Base-by-base conservation (phyloP, 2,329 filamentous ascomycete species). In the Berkeleyomyces basicola region DNA sequence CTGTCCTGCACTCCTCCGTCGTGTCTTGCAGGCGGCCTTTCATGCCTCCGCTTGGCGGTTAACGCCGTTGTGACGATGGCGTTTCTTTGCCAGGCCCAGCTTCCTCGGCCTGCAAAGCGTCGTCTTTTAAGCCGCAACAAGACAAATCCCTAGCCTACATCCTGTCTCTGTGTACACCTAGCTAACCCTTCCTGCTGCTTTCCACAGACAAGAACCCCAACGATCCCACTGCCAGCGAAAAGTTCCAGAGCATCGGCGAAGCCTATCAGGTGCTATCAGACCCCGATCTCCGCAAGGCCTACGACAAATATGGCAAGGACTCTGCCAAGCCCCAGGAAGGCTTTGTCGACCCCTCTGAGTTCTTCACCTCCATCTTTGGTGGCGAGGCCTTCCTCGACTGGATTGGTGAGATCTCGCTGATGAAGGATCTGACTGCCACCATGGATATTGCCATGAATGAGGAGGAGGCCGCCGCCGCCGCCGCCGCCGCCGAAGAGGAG, bases 331-430 rank as follows among this genome's bases (percentile, higher is more conserved):
- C 93, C 0, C 84, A 85, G 69, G 88, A 90, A 69, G 93, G 93
- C 66, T 99, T 99, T 73, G 88, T 88, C 78, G 93, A 99, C 73
- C 93, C 93, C 1, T 82, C 90, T 67, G 93, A 99, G 75, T 99
- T 99, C 81, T 99, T 99, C 76, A 88, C 88, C 70, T 95, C 91
- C 78, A 99, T 99, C 69, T 99, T 99, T 71, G 93, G 93, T 68
- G 93, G 93, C 65, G 92, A 96, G 69, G 90, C 92, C 10, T 99
- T 99, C 70, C 79, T 87, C 65, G 92, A 99, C 77, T 90, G 93
- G 79, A 97, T 99, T 70, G 93, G 93, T 68, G 93, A 99, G 79
- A 96, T 99, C 68, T 93, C 89, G 59, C 83, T 99, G 64, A 96
- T 99, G 88, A 97, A 96, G 77, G 93, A 99, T 71, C 80, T 99